phyloP scores from a whole-genome alignment of 2,329 filamentous ascomycete genomes.

The Hansfordia pulvinata region DNA sequence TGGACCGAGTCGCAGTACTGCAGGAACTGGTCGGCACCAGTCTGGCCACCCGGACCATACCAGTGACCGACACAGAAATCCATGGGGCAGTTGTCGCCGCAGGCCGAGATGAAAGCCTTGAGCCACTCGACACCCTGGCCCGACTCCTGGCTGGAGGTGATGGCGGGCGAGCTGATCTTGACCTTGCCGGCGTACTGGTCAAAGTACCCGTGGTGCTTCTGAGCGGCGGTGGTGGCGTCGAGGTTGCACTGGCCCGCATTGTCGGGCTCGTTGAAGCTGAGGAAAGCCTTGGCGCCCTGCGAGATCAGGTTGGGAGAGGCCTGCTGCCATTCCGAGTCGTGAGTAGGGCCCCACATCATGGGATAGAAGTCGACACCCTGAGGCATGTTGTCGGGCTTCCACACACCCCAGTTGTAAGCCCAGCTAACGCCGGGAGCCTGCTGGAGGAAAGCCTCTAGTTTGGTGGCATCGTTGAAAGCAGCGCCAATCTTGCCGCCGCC shows the following conservation, averaged over 20 bases:
- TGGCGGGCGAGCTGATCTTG: constrained; percentile 42
- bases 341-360: constrained; percentile 47
- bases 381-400: constrained; percentile 17
- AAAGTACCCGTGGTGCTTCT: constrained; percentile 37
- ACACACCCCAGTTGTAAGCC: constrained; percentile 18
- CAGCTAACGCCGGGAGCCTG: constrained; percentile 13
- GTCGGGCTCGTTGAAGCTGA: constrained; percentile 65
- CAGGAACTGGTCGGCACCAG: constrained; percentile 36
- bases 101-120: constrained; percentile 34
- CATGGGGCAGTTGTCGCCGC: constrained; percentile 34
- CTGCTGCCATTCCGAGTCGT: constrained; percentile 33
- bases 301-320: constrained; percentile 37
- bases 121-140: constrained; percentile 45
- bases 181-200: constrained; percentile 38
- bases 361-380: constrained; percentile 45
- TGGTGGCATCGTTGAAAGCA: constrained; percentile 17
- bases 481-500: constrained; percentile 15
- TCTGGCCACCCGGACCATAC: constrained; percentile 34
- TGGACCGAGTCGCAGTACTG: constrained; percentile 34
- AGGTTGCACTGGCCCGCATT: constrained; percentile 44
- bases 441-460: constrained; percentile 11
- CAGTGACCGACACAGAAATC: constrained; percentile 53
- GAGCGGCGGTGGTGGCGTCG: constrained; percentile 34
- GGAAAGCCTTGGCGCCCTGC: constrained; percentile 39
- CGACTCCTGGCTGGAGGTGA: constrained; percentile 41